These are phyloP conservation scores for Karstenula rhodostoma DNA, from an alignment of 2,329 filamentous ascomycete species.

Conservation along the genomic window DNA sequence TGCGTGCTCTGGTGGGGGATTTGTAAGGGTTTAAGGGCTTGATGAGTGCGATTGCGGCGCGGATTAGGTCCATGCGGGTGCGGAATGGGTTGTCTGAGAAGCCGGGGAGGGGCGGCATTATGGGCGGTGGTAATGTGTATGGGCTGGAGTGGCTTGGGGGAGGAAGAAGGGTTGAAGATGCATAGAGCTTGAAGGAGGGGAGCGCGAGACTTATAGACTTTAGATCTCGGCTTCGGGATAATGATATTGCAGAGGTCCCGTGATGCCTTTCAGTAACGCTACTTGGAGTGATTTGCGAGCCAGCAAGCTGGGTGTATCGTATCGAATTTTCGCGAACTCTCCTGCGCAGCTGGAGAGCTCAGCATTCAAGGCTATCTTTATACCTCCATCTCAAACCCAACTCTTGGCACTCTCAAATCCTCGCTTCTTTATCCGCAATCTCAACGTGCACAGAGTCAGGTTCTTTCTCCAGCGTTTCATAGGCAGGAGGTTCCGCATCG, in stretches of 20 bases:
- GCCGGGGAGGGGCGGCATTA: conserved; percentile 22
- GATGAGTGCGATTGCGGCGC: conserved; percentile 20
- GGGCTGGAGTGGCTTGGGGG: neutral
- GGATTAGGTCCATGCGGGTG: conserved; percentile 18
- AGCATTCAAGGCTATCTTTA: too few relatives aligned
- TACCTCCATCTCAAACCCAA: neutral
- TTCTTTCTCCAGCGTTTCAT: conserved; percentile 12
- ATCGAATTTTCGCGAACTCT: neutral
- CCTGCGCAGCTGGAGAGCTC: neutral
- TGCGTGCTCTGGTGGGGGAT: conserved; percentile 21
- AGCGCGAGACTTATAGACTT: neutral
- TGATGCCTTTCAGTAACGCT: neutral
- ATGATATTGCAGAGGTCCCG: neutral
- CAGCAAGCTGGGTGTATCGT: neutral
- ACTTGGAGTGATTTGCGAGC: neutral
- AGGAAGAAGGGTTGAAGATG: neutral
- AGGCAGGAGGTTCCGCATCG: conserved; percentile 17
- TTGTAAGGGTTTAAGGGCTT: conserved; percentile 25
- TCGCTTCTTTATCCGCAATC: conserved; percentile 11
- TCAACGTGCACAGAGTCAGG: conserved; percentile 16
- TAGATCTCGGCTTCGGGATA: neutral
- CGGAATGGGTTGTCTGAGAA: conserved; percentile 28
- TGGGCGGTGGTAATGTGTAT: neutral
- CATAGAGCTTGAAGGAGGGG: neutral
- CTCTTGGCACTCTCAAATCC: neutral